Conservation (phyloP, 116 monocot species). For the Iris pallida region DNA sequence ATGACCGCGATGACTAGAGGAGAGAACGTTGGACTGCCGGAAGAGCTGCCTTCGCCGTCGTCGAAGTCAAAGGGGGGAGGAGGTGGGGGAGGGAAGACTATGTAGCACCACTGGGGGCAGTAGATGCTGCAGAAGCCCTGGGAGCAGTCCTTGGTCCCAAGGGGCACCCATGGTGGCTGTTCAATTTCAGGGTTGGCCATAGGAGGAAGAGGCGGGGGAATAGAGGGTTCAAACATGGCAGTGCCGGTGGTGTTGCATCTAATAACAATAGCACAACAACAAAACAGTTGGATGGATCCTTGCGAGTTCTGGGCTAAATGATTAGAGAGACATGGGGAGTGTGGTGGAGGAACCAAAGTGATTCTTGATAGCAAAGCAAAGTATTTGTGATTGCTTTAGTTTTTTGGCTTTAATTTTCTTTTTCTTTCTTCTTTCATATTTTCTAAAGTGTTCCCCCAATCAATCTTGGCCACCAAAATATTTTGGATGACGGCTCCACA, state of each 20-base stretch:
- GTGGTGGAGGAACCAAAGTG: neutral
- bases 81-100: slow-evolving; percentile 3
- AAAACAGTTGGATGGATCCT: neutral
- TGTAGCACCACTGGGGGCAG: slow-evolving; percentile 9
- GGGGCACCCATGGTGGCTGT: slow-evolving; percentile 4
- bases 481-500: too few species aligned
- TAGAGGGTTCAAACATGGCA: too few species aligned
- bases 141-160: slow-evolving; percentile 4
- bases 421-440: too few species aligned
- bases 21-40: neutral
- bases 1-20: slow-evolving; percentile 11
- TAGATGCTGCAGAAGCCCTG: slow-evolving; percentile 11
- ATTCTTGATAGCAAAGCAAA: neutral
- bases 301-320: neutral
- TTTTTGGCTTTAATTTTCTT: too few species aligned
- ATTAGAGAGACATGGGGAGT: too few species aligned
- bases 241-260: too few species aligned
- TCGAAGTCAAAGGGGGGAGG: neutral
- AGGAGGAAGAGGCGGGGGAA: neutral
- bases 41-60: neutral
- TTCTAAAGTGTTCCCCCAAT: too few species aligned
- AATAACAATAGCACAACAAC: too few species aligned
- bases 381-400: neutral
- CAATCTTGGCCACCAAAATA: too few species aligned
- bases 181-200: slow-evolving; percentile 3